These are phyloP conservation scores for Aspergillus campestris DNA, from an alignment of 495 filamentous ascomycete genomes.

Conservation along the genomic window DNA sequence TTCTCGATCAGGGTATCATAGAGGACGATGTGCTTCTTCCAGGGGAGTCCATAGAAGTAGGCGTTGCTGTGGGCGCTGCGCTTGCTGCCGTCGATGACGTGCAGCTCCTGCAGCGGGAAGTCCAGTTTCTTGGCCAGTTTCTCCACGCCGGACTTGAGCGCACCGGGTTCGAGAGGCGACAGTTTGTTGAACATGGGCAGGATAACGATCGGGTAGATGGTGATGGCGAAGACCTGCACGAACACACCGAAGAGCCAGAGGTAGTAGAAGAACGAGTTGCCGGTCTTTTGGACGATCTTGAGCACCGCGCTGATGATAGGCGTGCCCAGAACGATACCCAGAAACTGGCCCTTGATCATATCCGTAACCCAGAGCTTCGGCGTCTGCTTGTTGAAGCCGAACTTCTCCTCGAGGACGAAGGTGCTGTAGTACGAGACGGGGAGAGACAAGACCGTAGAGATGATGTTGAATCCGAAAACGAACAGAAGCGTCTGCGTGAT, in stretches of 20 bases:
- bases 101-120: slow-evolving; percentile 83
- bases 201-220: slow-evolving; percentile 91
- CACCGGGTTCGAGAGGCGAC: slow-evolving; percentile 78
- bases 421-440: slow-evolving; percentile 85
- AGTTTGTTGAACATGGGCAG: slow-evolving; percentile 97
- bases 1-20: slow-evolving; percentile 97
- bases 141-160: slow-evolving; percentile 82
- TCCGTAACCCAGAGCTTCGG: slow-evolving; percentile 81
- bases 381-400: slow-evolving; percentile 98
- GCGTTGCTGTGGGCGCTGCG: slow-evolving; percentile 95
- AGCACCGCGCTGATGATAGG: slow-evolving; percentile 88
- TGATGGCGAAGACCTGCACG: slow-evolving; percentile 87
- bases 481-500: slow-evolving; percentile 92
- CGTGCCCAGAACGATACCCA: slow-evolving; percentile 67
- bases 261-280: slow-evolving; percentile 91
- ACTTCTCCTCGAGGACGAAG: slow-evolving; percentile 93
- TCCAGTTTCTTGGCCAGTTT: slow-evolving; percentile 72
- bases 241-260: slow-evolving; percentile 86
- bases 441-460: slow-evolving; percentile 66
- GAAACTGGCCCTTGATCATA: slow-evolving; percentile 81
- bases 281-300: slow-evolving; percentile 83
- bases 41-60: slow-evolving; percentile 95
- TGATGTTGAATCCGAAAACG: slow-evolving; percentile 75
- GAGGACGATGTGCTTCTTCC: slow-evolving; percentile 99
- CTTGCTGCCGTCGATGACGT: slow-evolving; percentile 97